These are phyloP conservation scores for Kazachstania africana DNA, from an alignment of 805 yeast genomes.

Conservation along the genomic window DNA sequence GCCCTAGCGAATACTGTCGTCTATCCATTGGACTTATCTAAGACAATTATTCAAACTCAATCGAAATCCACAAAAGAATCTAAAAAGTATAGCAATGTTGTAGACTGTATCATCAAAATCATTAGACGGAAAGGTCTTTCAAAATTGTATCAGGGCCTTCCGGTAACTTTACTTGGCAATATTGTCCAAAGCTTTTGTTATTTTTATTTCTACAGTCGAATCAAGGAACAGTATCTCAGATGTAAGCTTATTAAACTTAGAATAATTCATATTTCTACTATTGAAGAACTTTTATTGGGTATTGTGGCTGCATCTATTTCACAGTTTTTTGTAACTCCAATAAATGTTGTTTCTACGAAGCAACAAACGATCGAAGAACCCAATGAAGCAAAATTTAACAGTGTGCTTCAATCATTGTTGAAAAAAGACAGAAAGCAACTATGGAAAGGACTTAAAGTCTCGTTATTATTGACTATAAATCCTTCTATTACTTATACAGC, in stretches of 20 bases:
- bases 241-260: conserved; percentile 16
- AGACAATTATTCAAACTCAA: conserved; percentile 70
- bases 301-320: conserved; percentile 76
- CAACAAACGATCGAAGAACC: conserved; percentile 42
- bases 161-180: conserved; percentile 54
- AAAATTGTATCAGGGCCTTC: conserved; percentile 66
- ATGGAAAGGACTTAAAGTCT: conserved; percentile 78
- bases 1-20: conserved; percentile 67
- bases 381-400: conserved; percentile 18
- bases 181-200: conserved; percentile 74
- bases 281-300: conserved; percentile 61
- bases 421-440: conserved; percentile 50
- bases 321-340: conserved; percentile 72
- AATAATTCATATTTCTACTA: conserved; percentile 29
- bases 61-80: conserved; percentile 9
- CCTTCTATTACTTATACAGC: conserved; percentile 84
- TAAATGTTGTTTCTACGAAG: conserved; percentile 57
- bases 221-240: conserved; percentile 43
- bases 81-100: conserved; percentile 39
- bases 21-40: conserved; percentile 70
- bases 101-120: conserved; percentile 53
- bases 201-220: conserved; percentile 77
- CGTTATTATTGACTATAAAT: conserved; percentile 64
- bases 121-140: conserved; percentile 44
- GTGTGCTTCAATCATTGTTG: conserved; percentile 32